Conservation (phyloP, 2,329 filamentous ascomycete species). For the Phoma sp. region DNA sequence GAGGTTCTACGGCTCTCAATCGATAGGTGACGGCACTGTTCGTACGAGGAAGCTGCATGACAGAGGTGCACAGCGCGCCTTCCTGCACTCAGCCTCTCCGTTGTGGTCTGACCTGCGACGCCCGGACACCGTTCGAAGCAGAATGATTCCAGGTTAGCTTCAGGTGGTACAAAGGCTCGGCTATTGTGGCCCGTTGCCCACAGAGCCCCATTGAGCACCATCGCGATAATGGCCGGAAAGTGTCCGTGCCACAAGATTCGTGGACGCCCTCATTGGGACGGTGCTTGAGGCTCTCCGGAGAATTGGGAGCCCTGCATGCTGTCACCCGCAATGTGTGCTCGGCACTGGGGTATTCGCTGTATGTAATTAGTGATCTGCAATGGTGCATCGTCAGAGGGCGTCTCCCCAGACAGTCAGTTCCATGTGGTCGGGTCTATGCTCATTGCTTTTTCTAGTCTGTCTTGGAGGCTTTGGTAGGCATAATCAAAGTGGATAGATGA, state of each 20-base stretch:
- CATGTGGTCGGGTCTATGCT: conserved; percentile 9
- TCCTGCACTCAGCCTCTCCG: conserved; percentile 4
- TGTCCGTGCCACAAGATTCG: conserved; percentile 10
- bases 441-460: conserved; percentile 16
- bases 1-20: conserved; percentile 23
- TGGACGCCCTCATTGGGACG: background rate
- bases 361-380: conserved; percentile 18
- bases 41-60: background rate
- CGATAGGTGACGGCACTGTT: background rate
- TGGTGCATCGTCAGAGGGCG: conserved; percentile 11
- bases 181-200: conserved; percentile 1
- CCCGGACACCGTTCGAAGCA: conserved; percentile 1
- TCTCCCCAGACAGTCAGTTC: conserved; percentile 11
- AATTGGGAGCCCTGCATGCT: conserved; percentile 11
- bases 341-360: conserved; percentile 12
- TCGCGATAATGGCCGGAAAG: conserved; percentile 6
- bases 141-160: conserved; percentile 3
- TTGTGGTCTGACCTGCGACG: conserved; percentile 8
- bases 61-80: background rate
- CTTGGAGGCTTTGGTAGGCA: background rate
- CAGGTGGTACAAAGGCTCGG: conserved; percentile 8
- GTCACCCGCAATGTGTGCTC: background rate
- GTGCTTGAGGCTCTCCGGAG: conserved; percentile 16
- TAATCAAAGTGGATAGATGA: background rate
- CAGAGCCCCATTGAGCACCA: conserved; percentile 1